Evolutionary conservation across 169 alveolate species (phyloP), one percentile per base, ranked within the genome.

Genomic region (Amoebophrya sp.): DNA sequence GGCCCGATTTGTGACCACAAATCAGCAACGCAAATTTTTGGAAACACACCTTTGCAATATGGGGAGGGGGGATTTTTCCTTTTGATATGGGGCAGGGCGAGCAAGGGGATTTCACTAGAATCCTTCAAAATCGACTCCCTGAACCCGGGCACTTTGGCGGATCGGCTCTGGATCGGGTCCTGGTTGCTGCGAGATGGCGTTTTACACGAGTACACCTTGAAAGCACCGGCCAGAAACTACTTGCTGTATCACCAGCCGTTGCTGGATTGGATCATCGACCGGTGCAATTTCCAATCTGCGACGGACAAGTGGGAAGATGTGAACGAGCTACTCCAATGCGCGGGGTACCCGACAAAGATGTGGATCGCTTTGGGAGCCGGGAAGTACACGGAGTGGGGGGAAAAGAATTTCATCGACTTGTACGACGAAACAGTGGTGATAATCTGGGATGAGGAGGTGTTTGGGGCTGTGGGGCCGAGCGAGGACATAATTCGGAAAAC

Each of bases 321-420:
- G 32, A 3, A 25, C 83, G 83, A 7, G 83, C 32, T 66, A 1
- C 83, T 66, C 35, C 39, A 18, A 7, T 2, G 32, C 7, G 18
- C 32, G 32, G 18, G 18, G 32, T 66, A 66, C 32, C 83, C 83
- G 7, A 25, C 1, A 25, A 66, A 66, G 10, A 66, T n/a, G 38
- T 66, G 83, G 83, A 66, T 66, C 83, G 83, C 83, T 2, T 12
- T 41, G 54, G 83, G 83, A 1, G 83, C 83, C 35, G 83, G 83
- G 32, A 2, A 18, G 32, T 66, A 66, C 83, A 66, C 83, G 38
- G 38, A 2, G 29, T 66, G 83, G 83, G 83, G 83, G 35, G 83
- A 66, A 25, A 25, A n/a, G 29, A 66, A 66, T 25, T 66, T 66
- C 32, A 3, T 66, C 1, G 35, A 66, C 0, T 25, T 66, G 83